Evolutionary conservation across 2,329 filamentous ascomycete species (phyloP).

Genomic region (Fusarium solani-melongenae): DNA sequence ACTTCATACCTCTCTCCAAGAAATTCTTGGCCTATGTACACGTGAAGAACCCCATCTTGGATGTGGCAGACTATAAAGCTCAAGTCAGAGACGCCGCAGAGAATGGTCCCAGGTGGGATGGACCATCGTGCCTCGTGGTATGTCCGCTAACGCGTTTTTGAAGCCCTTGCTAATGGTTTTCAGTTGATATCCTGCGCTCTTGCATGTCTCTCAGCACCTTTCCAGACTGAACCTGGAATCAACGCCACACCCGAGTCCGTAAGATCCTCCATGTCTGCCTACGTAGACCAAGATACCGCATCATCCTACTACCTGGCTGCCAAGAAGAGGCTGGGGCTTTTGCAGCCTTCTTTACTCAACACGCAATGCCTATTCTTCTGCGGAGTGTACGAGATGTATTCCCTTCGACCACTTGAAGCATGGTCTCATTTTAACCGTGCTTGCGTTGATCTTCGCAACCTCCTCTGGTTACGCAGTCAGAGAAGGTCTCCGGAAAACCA

Average conservation of each 20-base stretch:
- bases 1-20: not conserved
- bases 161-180: not conserved
- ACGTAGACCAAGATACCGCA: not conserved
- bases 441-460: slow-evolving; percentile 43
- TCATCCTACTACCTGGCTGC: not conserved
- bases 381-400: slow-evolving; percentile 53
- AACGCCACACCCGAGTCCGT: not conserved
- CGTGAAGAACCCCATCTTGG: not conserved
- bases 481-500: not conserved
- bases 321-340: not conserved
- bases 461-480: slow-evolving; percentile 46
- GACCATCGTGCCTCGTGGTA: not conserved
- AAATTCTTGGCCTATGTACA: not conserved
- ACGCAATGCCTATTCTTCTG: not conserved
- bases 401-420: slow-evolving; percentile 47
- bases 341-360: not conserved
- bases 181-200: not conserved
- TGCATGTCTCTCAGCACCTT: not conserved
- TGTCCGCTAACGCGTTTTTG: not conserved
- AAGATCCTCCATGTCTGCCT: not conserved
- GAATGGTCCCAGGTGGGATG: not conserved
- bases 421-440: slow-evolving; percentile 50
- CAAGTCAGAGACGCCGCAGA: not conserved
- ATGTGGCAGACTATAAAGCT: not conserved
- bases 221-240: not conserved